A percentile compares a stretch with the other conserved stretches of the same genome.
phyloP scores from a whole-genome alignment of 306 rosid species.

The Sophora flavescens region DNA sequence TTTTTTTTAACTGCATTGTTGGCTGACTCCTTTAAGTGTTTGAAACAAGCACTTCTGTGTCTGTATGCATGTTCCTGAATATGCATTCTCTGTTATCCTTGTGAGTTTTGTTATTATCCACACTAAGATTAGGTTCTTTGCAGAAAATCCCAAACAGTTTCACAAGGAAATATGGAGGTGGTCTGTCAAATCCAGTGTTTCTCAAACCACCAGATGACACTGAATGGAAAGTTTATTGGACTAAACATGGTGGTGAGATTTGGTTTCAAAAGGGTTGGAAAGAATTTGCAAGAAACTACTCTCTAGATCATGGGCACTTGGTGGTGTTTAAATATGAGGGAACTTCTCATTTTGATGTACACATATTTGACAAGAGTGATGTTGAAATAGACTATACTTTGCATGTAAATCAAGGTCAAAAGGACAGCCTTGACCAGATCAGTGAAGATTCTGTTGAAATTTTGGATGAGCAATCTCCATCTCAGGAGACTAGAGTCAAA shows the following conservation, averaged over 20 bases:
- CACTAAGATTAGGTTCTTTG: background rate
- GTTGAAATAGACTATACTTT: background rate
- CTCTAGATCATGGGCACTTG: background rate
- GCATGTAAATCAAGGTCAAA: background rate
- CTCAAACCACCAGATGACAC: constrained; percentile 1
- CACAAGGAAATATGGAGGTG: background rate
- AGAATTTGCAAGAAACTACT: constrained; percentile 11
- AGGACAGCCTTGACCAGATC: background rate
- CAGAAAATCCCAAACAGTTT: background rate
- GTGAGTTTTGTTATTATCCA: background rate
- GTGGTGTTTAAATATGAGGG: background rate
- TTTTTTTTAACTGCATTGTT: too few species aligned
- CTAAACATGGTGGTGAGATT: background rate
- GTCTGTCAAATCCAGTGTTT: background rate
- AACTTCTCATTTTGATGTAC: background rate
- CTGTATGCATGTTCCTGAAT: too few species aligned
- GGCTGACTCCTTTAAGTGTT: too few species aligned
- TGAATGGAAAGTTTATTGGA: constrained; percentile 15
- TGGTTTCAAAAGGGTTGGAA: constrained; percentile 18
- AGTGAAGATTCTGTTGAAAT: background rate
- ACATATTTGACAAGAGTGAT: background rate
- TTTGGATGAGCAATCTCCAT: constrained; percentile 1
- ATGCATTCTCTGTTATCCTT: background rate
- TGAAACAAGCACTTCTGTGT: too few species aligned
- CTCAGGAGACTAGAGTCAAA: background rate